These are phyloP conservation scores for Diutina ranongensis DNA, from an alignment of 1,139 yeast genomes.

Conservation along the genomic window DNA sequence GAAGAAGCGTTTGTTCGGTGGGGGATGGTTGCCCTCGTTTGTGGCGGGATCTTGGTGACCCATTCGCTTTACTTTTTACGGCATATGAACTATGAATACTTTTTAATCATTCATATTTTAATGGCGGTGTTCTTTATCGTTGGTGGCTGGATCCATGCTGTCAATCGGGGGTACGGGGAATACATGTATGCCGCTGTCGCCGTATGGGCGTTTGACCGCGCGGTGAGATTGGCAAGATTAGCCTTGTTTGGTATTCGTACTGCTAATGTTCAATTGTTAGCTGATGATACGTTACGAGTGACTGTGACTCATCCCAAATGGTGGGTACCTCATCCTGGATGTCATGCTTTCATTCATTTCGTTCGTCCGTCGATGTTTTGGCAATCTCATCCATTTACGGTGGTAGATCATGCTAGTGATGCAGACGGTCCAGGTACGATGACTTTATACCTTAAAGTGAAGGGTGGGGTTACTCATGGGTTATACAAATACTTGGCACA, in stretches of 20 bases:
- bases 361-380: conserved; percentile 43
- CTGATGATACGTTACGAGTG: conserved; percentile 34
- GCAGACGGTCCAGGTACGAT: conserved; percentile 18
- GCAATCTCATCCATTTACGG: conserved; percentile 59
- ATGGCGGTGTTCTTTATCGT: conserved; percentile 29
- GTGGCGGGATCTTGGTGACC: conserved; percentile 28
- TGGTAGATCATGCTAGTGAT: conserved; percentile 22
- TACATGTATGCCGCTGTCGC: conserved; percentile 26
- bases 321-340: conserved; percentile 47
- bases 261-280: conserved; percentile 37
- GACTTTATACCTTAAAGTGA: conserved; percentile 30
- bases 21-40: conserved; percentile 41
- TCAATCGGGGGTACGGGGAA: conserved; percentile 26
- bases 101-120: conserved; percentile 28
- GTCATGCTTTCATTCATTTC: conserved; percentile 50
- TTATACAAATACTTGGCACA: conserved; percentile 27
- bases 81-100: conserved; percentile 31
- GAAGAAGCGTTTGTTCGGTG: conserved; percentile 30
- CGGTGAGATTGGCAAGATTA: conserved; percentile 35
- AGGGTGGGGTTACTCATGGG: conserved; percentile 26
- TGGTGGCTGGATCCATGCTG: conserved; percentile 36
- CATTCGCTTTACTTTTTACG: conserved; percentile 29
- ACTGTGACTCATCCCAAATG: conserved; percentile 26
- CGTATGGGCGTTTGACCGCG: conserved; percentile 34
- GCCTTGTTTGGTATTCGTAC: conserved; percentile 34